Percentiles rank a stretch among this genome's conserved stretches.
Evolutionary conservation across 352 stramenopile species (phyloP).

Genomic region (Pelagophyceae sp.): DNA sequence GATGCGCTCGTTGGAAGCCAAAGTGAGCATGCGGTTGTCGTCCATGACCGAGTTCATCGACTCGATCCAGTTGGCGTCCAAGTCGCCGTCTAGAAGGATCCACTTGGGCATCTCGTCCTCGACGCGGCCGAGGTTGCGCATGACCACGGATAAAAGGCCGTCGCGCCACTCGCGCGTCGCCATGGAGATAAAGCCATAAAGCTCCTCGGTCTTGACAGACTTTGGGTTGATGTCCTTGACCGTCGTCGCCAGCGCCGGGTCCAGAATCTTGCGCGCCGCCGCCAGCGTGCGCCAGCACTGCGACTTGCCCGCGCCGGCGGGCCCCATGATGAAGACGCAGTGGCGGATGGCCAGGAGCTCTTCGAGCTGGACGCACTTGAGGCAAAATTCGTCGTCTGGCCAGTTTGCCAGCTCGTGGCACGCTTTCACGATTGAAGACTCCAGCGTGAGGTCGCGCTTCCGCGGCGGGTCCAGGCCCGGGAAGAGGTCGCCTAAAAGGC

Average conservation of each 20-base stretch:
- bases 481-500: conserved; percentile 85
- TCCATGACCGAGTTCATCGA: conserved; percentile 94
- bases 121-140: conserved; percentile 82
- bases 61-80: conserved; percentile 96
- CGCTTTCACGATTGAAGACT: conserved; percentile 74
- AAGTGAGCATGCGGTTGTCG: conserved; percentile 88
- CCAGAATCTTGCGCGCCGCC: conserved; percentile 57
- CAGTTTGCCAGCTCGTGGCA: conserved; percentile 72
- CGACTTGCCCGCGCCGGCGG: conserved; percentile 80
- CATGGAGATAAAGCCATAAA: conserved; percentile 89
- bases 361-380: conserved; percentile 88
- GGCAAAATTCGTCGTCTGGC: conserved; percentile 77
- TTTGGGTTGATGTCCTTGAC: conserved; percentile 84
- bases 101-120: conserved; percentile 85
- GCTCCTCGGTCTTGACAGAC: conserved; percentile 83
- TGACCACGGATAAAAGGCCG: conserved; percentile 83
- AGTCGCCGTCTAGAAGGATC: conserved; percentile 90
- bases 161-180: conserved; percentile 92
- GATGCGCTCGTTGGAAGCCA: conserved; percentile 91
- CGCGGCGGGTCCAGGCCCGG: conserved; percentile 78
- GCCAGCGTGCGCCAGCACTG: conserved; percentile 87
- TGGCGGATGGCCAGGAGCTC: conserved; percentile 87
- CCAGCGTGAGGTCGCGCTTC: conserved; percentile 79
- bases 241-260: conserved; percentile 40
- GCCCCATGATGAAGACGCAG: conserved; percentile 91